Evolutionary conservation across 495 filamentous ascomycete species (phyloP), one percentile per base, ranked within the genome.

Genomic region (Talaromyces stipitatus): DNA sequence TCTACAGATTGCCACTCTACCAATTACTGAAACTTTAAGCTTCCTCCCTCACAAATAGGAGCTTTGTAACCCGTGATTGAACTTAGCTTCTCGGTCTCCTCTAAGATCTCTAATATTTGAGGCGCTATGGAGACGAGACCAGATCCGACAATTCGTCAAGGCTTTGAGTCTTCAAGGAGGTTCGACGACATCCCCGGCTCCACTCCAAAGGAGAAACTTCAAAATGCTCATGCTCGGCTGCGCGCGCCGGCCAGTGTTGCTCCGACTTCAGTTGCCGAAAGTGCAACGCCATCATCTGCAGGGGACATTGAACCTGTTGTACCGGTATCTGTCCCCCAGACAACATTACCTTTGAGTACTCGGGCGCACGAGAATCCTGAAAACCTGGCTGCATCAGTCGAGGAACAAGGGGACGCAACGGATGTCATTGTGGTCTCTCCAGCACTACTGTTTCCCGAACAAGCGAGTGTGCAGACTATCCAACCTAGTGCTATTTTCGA

Each of bases 401-500:
- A 54, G 38, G 57, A 65, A 32, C 61, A 69, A 20, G 67, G 66
- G 38, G 41, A 52, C 12, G 58, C 64, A 43, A 36, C 66, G 12
- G 67, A 60, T 18, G 24, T 36, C 27, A 24, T 55, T 43, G 54
- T 55, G 18, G 54, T 55, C 5, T 33, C 54, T 20, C 54, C 54
- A 18, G 32, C 36, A 11, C 36, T 55, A 11, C 33, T 55, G 12
- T 55, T 55, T 24, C 54, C 60, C 6, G 55, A 55, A 8, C 57
- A 60, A 27, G 43, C 58, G 11, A 47, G 41, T 26, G 59, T 74
- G 27, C 69, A 74, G 52, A 78, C 72, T 1, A 75, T 78, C 43
- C 73, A 76, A 10, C 75, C 73, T 2, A 72, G 71, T 54, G 73
- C 67, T 14, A 66, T 78, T 45, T 68, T 71, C 20, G 66, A 71